Base-by-base conservation (phyloP, 805 yeast species). In the Priceomyces medius region DNA sequence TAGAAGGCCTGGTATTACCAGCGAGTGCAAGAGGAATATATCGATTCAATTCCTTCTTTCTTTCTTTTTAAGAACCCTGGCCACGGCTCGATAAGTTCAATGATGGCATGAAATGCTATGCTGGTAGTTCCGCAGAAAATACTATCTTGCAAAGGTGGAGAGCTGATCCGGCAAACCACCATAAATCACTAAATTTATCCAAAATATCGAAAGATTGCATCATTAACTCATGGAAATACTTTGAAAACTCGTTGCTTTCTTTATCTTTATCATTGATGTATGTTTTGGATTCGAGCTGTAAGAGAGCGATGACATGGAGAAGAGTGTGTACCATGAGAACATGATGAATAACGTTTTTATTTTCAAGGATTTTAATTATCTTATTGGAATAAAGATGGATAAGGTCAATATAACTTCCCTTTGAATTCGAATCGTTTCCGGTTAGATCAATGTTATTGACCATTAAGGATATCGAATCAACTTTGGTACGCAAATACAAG, bases 81-180 rank as follows among this genome's bases (percentile, higher is more conserved):
- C n/a, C n/a, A n/a, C n/a, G n/a, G n/a, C n/a, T n/a, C n/a, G n/a
- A n/a, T n/a, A n/a, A n/a, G n/a, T n/a, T n/a, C n/a, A n/a, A n/a
- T n/a, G n/a, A n/a, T n/a, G n/a, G n/a, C n/a, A n/a, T n/a, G n/a
- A n/a, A n/a, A n/a, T n/a, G n/a, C n/a, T n/a, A n/a, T n/a, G n/a
- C n/a, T 21, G 24, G 24, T 21, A 9, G 9, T 7, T 28, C 31
- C 7, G n/a, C 31, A n/a, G 20, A 9, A 18, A 18, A 18, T n/a
- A 37, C 23, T 31, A 20, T 34, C 13, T 40, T 41, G 31, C 46
- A 44, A 13, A 47, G 40, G 7, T 28, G 35, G 16, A 37, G 32
- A 4, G 61, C 49, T 3, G 63, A 58, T 7, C 59, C 61, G 31
- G 62, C 55, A 31, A 55, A 52, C 49, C 61, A 61, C 66, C 66